Percentiles rank a stretch among this genome's conserved stretches.
These are phyloP conservation scores for Trifolium fragiferum DNA, from an alignment of 306 rosid species.

Conservation along the genomic window DNA sequence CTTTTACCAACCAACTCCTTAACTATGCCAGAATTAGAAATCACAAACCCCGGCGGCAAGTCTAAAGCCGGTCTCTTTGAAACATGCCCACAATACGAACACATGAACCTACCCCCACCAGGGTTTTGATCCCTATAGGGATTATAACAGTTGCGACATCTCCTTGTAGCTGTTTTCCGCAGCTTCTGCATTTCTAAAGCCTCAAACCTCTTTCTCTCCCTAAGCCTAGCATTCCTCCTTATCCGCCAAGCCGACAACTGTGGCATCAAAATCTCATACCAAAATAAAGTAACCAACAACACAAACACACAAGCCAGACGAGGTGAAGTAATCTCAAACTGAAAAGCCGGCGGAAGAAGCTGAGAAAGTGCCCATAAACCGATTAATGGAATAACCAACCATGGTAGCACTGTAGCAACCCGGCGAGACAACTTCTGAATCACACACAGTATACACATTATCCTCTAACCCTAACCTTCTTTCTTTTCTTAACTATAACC, in stretches of 20 bases:
- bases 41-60: conserved; percentile 76
- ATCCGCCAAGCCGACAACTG: conserved; percentile 95
- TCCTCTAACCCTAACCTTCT: conserved; percentile 64
- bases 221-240: conserved; percentile 73
- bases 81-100: conserved; percentile 93
- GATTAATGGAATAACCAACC: conserved; percentile 96
- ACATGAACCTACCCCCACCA: conserved; percentile 96
- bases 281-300: conserved; percentile 88
- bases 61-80: conserved; percentile 94
- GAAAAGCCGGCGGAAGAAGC: conserved; percentile 95
- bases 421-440: conserved; percentile 99
- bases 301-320: conserved; percentile 94
- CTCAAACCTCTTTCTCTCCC: conserved; percentile 91
- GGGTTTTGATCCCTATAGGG: conserved; percentile 98
- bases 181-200: conserved; percentile 93
- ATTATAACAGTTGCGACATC: conserved; percentile 91
- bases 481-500: conserved; percentile 3
- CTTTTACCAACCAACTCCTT: conserved; percentile 88
- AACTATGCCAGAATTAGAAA: conserved; percentile 69
- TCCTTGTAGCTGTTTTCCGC: conserved; percentile 81
- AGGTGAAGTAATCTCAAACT: conserved; percentile 95
- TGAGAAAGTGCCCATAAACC: conserved; percentile 98
- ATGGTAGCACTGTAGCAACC: conserved; percentile 98
- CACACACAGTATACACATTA: conserved; percentile 99
- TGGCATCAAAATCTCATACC: conserved; percentile 99